Evolutionary conservation across 495 filamentous ascomycete genomes (phyloP).

Genomic region (Trypethelium eluteriae): DNA sequence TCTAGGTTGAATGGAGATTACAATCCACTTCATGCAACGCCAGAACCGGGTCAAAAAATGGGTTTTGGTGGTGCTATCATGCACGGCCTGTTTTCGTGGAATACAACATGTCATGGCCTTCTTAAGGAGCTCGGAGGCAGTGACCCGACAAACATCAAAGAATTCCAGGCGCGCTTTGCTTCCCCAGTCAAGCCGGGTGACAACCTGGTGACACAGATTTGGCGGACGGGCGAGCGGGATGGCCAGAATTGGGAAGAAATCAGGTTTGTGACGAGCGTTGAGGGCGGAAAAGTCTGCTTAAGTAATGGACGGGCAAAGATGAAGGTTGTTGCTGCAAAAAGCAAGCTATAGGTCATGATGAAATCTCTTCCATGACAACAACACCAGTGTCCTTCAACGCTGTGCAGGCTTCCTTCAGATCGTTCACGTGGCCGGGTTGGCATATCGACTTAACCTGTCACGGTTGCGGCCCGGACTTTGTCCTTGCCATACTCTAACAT

Average conservation of each 20-base stretch:
- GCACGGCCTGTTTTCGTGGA: slow-evolving; percentile 82
- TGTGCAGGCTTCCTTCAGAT: not conserved
- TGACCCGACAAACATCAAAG: slow-evolving; percentile 68
- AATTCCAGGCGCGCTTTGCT: slow-evolving; percentile 83
- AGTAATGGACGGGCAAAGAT: slow-evolving; percentile 78
- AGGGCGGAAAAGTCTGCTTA: slow-evolving; percentile 67
- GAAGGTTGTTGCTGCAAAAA: slow-evolving; percentile 51
- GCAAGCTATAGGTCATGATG: slow-evolving; percentile 51
- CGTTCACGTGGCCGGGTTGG: not conserved
- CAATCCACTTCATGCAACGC: slow-evolving; percentile 80
- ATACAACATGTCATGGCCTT: slow-evolving; percentile 67
- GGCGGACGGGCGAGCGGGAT: slow-evolving; percentile 55
- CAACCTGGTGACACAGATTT: slow-evolving; percentile 57
- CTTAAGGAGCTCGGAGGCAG: slow-evolving; percentile 64
- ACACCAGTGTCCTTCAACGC: not conserved
- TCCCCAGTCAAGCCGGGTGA: slow-evolving; percentile 72
- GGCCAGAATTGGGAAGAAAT: slow-evolving; percentile 70
- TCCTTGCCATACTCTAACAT: slow-evolving; percentile 58
- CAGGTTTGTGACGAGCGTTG: slow-evolving; percentile 63
- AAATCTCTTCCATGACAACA: too few relatives aligned
- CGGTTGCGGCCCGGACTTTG: slow-evolving; percentile 40
- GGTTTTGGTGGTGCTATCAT: slow-evolving; percentile 84
- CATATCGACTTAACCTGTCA: slow-evolving; percentile 19
- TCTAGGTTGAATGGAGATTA: slow-evolving; percentile 77
- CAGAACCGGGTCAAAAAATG: slow-evolving; percentile 78